Evolutionary conservation across 208 protist species (phyloP).

Genomic region (Trypanosoma platydactyli): DNA sequence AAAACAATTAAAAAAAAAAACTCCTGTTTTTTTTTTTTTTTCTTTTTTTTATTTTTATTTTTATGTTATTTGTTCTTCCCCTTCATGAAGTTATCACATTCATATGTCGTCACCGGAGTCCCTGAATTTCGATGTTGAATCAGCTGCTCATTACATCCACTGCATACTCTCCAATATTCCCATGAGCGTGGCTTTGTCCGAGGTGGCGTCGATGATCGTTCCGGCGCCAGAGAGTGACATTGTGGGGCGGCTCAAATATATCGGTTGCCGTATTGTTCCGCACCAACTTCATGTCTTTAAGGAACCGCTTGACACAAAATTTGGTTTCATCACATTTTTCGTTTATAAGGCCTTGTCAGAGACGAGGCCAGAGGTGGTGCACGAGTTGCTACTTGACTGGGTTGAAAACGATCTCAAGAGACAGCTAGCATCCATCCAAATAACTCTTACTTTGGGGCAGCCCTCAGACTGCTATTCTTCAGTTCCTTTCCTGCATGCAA

Average conservation of each 20-base stretch:
- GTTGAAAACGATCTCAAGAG: constrained; percentile 40
- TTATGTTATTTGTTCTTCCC: constrained; percentile 10
- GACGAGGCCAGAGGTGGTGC: constrained; percentile 24
- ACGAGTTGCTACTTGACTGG: constrained; percentile 51
- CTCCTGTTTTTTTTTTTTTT: constrained; percentile 21
- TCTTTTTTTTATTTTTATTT: constrained; percentile 14
- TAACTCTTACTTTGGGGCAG: constrained; percentile 47
- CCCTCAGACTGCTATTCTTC: constrained; percentile 61
- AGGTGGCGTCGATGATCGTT: constrained; percentile 48
- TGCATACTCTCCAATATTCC: constrained; percentile 57
- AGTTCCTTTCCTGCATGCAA: constrained; percentile 44
- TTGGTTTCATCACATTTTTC: constrained; percentile 75
- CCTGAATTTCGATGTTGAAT: constrained; percentile 31
- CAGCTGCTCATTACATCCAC: constrained; percentile 63
- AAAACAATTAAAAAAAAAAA: no score
- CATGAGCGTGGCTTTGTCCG: constrained; percentile 35
- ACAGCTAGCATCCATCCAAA: constrained; percentile 43
- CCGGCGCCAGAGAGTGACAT: constrained; percentile 32
- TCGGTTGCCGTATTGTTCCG: constrained; percentile 54
- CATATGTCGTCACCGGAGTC: constrained; percentile 19
- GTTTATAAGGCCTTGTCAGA: constrained; percentile 27
- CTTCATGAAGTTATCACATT: background rate
- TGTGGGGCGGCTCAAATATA: constrained; percentile 35
- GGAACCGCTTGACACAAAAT: constrained; percentile 67
- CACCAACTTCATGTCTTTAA: constrained; percentile 83